A percentile compares a stretch with the other conserved stretches of the same genome.
Conservation (phyloP, 306 rosid species). For the Prinsepia uniflora region DNA sequence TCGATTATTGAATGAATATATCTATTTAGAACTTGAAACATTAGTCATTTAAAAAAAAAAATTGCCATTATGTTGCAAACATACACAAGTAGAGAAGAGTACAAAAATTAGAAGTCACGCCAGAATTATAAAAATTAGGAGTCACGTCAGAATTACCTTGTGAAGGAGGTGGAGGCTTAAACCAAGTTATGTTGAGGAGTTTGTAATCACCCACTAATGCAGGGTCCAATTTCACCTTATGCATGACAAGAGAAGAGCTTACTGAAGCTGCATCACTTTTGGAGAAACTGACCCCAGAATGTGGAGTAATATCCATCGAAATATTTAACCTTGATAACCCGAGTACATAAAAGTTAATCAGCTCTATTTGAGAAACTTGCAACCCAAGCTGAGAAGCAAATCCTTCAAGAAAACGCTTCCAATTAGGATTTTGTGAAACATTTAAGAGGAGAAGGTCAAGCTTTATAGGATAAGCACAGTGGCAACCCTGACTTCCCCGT, state of each 20-base stretch:
- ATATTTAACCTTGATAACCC: slow-evolving; percentile 60
- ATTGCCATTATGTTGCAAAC: background rate
- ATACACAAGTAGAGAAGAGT: background rate
- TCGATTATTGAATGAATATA: background rate
- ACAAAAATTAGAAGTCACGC: slow-evolving; percentile 7
- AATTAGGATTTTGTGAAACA: slow-evolving; percentile 63
- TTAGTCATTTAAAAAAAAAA: background rate
- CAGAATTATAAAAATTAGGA: slow-evolving; percentile 29
- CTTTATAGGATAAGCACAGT: slow-evolving; percentile 88
- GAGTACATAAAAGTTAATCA: slow-evolving; percentile 72
- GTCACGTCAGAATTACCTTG: slow-evolving; percentile 45
- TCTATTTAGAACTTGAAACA: background rate
- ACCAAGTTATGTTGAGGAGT: slow-evolving; percentile 84
- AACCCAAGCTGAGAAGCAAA: slow-evolving; percentile 69
- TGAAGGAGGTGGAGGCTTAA: slow-evolving; percentile 69
- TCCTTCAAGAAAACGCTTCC: slow-evolving; percentile 57
- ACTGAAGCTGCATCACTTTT: slow-evolving; percentile 55
- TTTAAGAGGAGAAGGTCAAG: slow-evolving; percentile 87
- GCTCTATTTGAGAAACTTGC: slow-evolving; percentile 58
- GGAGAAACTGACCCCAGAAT: slow-evolving; percentile 66
- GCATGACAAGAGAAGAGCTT: slow-evolving; percentile 66
- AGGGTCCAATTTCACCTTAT: slow-evolving; percentile 60
- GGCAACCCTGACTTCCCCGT: slow-evolving; percentile 60
- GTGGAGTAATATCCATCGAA: slow-evolving; percentile 86
- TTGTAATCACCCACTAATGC: slow-evolving; percentile 71